A percentile compares a stretch with the other conserved stretches of the same genome.
These are phyloP conservation scores for Teratosphaeria zuluensis DNA, from an alignment of 2,329 filamentous ascomycete species.

Conservation along the genomic window DNA sequence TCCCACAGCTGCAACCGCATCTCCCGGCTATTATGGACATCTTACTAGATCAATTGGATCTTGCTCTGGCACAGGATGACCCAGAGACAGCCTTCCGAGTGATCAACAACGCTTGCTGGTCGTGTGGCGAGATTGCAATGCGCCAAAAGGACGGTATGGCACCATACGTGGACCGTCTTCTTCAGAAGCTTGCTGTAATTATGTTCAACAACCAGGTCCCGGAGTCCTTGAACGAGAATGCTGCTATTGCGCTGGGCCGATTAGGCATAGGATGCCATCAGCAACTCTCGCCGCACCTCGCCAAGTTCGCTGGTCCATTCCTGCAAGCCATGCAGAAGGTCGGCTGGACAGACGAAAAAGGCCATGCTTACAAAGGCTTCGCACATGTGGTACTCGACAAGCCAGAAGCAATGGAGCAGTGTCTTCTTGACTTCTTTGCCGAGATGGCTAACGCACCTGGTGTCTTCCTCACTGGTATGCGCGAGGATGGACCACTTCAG, in stretches of 20 bases:
- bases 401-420: constrained; percentile 83
- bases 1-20: constrained; percentile 65
- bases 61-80: constrained; percentile 59
- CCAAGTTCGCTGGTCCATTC: constrained; percentile 73
- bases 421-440: constrained; percentile 69
- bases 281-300: constrained; percentile 66
- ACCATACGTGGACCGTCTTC: constrained; percentile 66
- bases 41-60: constrained; percentile 77
- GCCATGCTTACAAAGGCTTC: constrained; percentile 85
- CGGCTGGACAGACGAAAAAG: constrained; percentile 85
- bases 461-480: constrained; percentile 50
- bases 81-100: constrained; percentile 83
- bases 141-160: constrained; percentile 63
- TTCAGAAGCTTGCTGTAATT: constrained; percentile 70
- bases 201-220: constrained; percentile 78
- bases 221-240: constrained; percentile 82
- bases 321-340: constrained; percentile 73
- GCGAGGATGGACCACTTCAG: constrained; percentile 51
- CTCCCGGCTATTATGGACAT: constrained; percentile 67
- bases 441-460: constrained; percentile 64
- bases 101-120: constrained; percentile 98
- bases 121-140: constrained; percentile 82
- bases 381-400: constrained; percentile 75
- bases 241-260: constrained; percentile 82
- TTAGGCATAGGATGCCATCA: constrained; percentile 72